Evolutionary conservation across 371 early-diverging fungal species (phyloP).

Genomic region (Phascolomyces articulosus): DNA sequence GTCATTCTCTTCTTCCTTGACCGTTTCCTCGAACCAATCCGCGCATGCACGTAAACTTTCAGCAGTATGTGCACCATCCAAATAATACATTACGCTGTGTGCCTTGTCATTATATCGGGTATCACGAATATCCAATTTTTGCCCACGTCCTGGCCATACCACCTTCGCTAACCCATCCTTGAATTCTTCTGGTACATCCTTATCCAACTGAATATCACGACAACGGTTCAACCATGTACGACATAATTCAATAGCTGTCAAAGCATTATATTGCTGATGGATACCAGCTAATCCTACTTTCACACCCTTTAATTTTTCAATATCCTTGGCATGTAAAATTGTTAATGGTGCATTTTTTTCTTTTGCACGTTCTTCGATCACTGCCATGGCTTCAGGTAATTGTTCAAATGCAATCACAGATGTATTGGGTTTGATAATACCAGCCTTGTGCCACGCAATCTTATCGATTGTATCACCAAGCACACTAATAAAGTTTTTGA

Average conservation of each 20-base stretch:
- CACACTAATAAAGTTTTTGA: conserved; percentile 31
- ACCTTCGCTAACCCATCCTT: conserved; percentile 65
- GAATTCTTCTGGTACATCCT: conserved; percentile 52
- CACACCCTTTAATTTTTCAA: conserved; percentile 17
- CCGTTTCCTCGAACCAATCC: conserved; percentile 69
- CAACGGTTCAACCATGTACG: conserved; percentile 61
- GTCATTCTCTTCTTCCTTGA: conserved; percentile 20
- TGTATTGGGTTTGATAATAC: conserved; percentile 81
- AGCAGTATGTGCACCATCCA: conserved; percentile 95
- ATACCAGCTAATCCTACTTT: conserved; percentile 68
- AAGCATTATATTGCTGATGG: conserved; percentile 88
- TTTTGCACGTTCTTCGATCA: conserved; percentile 69
- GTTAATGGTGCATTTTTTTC: conserved; percentile 53
- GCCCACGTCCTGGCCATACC: conserved; percentile 92
- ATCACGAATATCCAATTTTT: conserved; percentile 42
- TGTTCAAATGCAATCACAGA: conserved; percentile 80
- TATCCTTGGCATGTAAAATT: conserved; percentile 15
- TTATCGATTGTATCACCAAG: conserved; percentile 76
- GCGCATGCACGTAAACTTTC: conserved; percentile 86
- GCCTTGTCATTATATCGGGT: conserved; percentile 45
- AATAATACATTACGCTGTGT: conserved; percentile 66
- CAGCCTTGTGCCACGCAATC: conserved; percentile 96
- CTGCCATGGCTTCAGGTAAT: conserved; percentile 66
- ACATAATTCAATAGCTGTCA: conserved; percentile 75
- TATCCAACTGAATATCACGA: conserved; percentile 27